phyloP scores from a whole-genome alignment of 768 basidiomycete genomes.

The Albatrellus ellisii region DNA sequence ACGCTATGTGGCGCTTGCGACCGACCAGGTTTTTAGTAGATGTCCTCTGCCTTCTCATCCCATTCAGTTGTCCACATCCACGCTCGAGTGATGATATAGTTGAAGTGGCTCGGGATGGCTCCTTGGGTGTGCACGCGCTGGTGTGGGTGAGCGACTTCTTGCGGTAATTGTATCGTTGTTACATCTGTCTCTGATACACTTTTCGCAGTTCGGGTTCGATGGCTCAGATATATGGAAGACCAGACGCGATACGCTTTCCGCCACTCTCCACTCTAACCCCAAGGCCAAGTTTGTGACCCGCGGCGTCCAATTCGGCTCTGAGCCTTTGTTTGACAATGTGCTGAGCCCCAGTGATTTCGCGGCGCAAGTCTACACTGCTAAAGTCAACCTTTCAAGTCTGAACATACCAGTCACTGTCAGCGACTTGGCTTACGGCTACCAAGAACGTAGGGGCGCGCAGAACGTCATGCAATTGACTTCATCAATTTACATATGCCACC shows the following conservation, averaged over 20 bases:
- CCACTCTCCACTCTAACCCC: constrained; percentile 18
- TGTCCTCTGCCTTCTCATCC: background rate
- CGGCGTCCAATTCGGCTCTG: constrained; percentile 60
- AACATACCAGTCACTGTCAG: constrained; percentile 57
- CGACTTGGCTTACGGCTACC: constrained; percentile 28
- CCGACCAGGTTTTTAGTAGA: constrained; percentile 26
- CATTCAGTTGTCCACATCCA: background rate
- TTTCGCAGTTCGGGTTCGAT: constrained; percentile 19
- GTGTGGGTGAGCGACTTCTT: constrained; percentile 43
- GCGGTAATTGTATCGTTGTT: background rate
- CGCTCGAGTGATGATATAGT: constrained; percentile 40
- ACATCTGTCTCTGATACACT: too few relatives aligned
- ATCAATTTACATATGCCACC: constrained; percentile 64
- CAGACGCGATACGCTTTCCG: constrained; percentile 17
- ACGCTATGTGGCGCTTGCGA: constrained; percentile 45
- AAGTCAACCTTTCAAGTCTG: constrained; percentile 34
- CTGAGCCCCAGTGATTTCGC: constrained; percentile 35
- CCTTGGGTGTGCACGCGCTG: constrained; percentile 60
- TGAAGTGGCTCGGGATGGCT: constrained; percentile 52
- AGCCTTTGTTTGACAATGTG: constrained; percentile 50
- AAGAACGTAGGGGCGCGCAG: constrained; percentile 34
- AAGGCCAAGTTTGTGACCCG: constrained; percentile 49
- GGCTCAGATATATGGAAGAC: constrained; percentile 15
- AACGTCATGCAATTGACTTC: constrained; percentile 44
- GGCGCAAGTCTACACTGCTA: constrained; percentile 34